Conservation (phyloP, 768 basidiomycete species). For the Gloeophyllum trabeum region DNA sequence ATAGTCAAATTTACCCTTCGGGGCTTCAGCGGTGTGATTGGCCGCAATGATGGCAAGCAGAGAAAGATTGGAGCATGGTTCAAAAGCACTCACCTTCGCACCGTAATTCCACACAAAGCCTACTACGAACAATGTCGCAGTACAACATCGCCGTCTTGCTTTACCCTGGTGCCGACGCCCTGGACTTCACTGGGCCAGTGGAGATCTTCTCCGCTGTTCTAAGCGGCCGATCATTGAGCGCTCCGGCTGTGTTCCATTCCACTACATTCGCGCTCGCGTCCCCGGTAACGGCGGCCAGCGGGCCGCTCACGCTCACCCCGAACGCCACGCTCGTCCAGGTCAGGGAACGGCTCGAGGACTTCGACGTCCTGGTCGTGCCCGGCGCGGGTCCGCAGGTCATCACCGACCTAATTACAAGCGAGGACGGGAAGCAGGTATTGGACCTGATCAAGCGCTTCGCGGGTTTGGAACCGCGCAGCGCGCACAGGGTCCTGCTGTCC, state of each 20-base stretch:
- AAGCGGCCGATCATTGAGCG: neutral
- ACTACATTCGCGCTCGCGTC: slow-evolving; percentile 8
- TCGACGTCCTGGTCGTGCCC: slow-evolving; percentile 9
- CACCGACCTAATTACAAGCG: neutral
- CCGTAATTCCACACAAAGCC: no score
- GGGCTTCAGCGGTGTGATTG: no score
- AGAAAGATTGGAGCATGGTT: no score
- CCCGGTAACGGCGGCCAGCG: slow-evolving; percentile 8
- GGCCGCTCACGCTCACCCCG: slow-evolving; percentile 9
- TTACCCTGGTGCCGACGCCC: slow-evolving; percentile 16
- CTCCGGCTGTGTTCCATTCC: neutral
- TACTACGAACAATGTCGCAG: no score
- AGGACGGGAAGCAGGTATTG: neutral
- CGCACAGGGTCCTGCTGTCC: neutral
- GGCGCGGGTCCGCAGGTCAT: slow-evolving; percentile 1
- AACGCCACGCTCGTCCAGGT: slow-evolving; percentile 6
- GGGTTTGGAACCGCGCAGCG: neutral
- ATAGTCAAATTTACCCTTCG: no score
- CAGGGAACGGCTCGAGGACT: slow-evolving; percentile 4
- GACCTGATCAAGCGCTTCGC: neutral
- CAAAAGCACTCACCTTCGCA: no score
- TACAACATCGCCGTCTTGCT: slow-evolving; percentile 24
- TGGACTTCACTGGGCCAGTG: slow-evolving; percentile 22
- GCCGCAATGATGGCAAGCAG: no score
- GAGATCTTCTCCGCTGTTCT: slow-evolving; percentile 17